Evolutionary conservation across 352 stramenopile species (phyloP).

Genomic region (Phytophthora aleatoria): DNA sequence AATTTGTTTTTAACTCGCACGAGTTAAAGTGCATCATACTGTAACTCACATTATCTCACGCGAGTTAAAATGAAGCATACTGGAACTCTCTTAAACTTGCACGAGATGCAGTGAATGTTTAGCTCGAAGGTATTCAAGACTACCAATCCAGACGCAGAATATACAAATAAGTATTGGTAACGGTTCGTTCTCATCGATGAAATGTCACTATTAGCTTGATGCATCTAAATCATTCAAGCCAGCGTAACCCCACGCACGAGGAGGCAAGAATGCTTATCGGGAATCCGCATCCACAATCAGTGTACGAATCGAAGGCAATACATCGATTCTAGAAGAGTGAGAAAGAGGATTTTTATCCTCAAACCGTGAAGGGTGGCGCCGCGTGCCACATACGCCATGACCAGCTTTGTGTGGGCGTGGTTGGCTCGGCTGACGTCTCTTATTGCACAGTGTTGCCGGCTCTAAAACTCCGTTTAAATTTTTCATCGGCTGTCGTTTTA

Average conservation of each 20-base stretch:
- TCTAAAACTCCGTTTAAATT: background rate
- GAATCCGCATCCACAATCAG: background rate
- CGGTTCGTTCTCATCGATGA: too few species aligned
- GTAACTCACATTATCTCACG: too few species aligned
- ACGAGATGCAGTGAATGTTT: too few species aligned
- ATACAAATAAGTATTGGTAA: too few species aligned
- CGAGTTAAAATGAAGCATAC: too few species aligned
- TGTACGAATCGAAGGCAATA: background rate
- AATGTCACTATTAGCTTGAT: too few species aligned
- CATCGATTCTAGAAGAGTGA: background rate
- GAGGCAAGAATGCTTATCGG: background rate
- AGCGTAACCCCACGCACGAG: background rate
- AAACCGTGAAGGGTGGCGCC: background rate
- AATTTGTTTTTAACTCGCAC: too few species aligned
- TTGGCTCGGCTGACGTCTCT: background rate
- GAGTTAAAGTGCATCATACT: too few species aligned
- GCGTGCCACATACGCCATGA: background rate
- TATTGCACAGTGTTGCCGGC: background rate
- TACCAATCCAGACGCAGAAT: too few species aligned
- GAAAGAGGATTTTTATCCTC: background rate
- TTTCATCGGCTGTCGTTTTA: background rate
- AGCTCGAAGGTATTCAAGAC: too few species aligned
- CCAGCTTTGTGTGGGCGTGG: background rate
- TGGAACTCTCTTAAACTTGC: too few species aligned
- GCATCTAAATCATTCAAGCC: background rate